Base-by-base conservation (phyloP, 176 grass and related monocot species). In the Juncus inflexus region DNA sequence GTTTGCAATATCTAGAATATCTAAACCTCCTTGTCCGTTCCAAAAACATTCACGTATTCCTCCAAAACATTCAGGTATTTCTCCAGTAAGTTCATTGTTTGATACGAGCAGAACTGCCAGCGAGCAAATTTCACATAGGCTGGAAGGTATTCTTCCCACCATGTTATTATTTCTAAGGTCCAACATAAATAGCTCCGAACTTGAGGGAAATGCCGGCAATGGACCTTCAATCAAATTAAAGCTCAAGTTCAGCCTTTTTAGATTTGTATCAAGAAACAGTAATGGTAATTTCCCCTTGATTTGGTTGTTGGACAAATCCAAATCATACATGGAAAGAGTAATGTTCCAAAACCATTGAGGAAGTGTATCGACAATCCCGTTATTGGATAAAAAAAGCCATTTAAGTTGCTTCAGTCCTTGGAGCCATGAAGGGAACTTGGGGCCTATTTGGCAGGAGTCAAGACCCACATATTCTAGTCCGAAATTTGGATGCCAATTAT, bases 281-380 rank as follows among this genome's bases (percentile, higher is more conserved):
- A 28, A 28, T 12, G 69, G 43, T 47, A 47, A 47, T 6, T 9
- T 36, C 9, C 61, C 69, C 3, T 37, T 50, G 28, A 80, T 65
- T 40, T 60, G 39, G 59, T 80, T 80, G 15, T 66, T 9, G 0
- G 69, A 80, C 2, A 80, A 41, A 55, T 80, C 69, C 40, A 80
- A 55, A 12, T 51, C 4, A 5, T 3, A 85, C 0, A 19, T 84
- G 76, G 9, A 84, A 5, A 47, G 16, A 79, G 4, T 37, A 50
- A 79, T 75, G 11, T 3, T 50, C 86, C 79, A 90, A 63, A 86
- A 80, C 87, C 87, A 86, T 1, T 40, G 15, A 36, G 87, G 87
- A 3, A 90, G 40, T 3, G 19, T 55, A 49, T 67, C 87, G 15
- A 35, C 12, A 56, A 90, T 90, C 19, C 19, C 19, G 19, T 28